phyloP scores from a whole-genome alignment of 129 eudicot species.

The Pulicaria dysenterica region DNA sequence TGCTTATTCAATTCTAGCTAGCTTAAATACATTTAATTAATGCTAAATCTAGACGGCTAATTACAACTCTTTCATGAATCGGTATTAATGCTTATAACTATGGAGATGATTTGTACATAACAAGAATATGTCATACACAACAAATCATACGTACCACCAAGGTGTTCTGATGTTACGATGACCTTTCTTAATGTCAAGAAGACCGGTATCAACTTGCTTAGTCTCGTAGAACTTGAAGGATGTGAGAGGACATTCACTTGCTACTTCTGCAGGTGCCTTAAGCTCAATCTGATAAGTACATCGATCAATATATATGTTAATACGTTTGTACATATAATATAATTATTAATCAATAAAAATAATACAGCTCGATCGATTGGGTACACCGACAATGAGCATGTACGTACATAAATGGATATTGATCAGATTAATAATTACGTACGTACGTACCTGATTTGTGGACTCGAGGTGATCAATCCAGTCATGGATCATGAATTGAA shows the following conservation, averaged over 20 bases:
- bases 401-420: neutral
- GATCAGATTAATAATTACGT: neutral
- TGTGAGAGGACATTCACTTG: constrained; percentile 56
- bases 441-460: constrained; percentile 46
- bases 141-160: constrained; percentile 79
- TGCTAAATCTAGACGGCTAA: too few species aligned
- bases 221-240: constrained; percentile 57
- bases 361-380: neutral
- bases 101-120: too few species aligned
- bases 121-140: too few species aligned
- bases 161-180: constrained; percentile 55
- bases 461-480: constrained; percentile 70
- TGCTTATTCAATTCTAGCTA: too few species aligned
- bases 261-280: constrained; percentile 53
- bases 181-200: constrained; percentile 44
- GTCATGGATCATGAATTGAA: constrained; percentile 75
- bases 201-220: constrained; percentile 49
- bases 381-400: too few species aligned
- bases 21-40: too few species aligned
- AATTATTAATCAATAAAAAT: neutral
- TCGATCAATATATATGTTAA: neutral
- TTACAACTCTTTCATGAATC: too few species aligned
- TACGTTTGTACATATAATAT: neutral
- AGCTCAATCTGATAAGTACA: constrained; percentile 48
- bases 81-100: neutral